Conservation (phyloP, 306 rosid genomes). For the Citrullus mucosospermus region DNA sequence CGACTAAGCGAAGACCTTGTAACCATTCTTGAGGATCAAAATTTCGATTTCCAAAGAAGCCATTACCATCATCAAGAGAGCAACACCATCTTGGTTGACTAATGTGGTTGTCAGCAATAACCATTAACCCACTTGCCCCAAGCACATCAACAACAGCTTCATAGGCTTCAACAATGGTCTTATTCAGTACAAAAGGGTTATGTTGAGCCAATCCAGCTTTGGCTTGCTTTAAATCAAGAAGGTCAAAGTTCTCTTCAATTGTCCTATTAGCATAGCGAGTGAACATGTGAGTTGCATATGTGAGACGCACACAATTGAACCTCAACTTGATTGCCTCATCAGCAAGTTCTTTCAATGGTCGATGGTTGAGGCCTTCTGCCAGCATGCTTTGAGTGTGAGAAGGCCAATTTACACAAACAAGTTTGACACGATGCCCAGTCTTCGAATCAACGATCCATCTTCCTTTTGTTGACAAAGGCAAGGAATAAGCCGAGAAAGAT, state of each 20-base stretch:
- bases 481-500: not conserved
- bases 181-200: constrained; percentile 21
- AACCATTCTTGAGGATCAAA: constrained; percentile 15
- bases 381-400: not conserved
- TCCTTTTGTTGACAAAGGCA: constrained; percentile 25
- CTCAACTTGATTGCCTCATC: not conserved
- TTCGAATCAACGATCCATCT: constrained; percentile 31
- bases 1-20: constrained; percentile 17
- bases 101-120: constrained; percentile 39
- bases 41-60: constrained; percentile 28
- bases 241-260: not conserved
- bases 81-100: constrained; percentile 45
- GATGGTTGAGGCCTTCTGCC: not conserved
- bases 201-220: not conserved
- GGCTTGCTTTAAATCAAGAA: not conserved
- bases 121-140: constrained; percentile 22
- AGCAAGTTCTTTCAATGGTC: not conserved
- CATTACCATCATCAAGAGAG: constrained; percentile 23
- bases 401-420: constrained; percentile 12
- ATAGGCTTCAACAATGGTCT: constrained; percentile 24
- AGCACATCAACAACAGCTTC: constrained; percentile 22
- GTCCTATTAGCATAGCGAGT: not conserved
- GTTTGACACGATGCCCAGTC: constrained; percentile 19
- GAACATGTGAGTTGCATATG: not conserved
- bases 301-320: not conserved